Base-by-base conservation (phyloP, 345 rosid species). In the Excoecaria agallocha region DNA sequence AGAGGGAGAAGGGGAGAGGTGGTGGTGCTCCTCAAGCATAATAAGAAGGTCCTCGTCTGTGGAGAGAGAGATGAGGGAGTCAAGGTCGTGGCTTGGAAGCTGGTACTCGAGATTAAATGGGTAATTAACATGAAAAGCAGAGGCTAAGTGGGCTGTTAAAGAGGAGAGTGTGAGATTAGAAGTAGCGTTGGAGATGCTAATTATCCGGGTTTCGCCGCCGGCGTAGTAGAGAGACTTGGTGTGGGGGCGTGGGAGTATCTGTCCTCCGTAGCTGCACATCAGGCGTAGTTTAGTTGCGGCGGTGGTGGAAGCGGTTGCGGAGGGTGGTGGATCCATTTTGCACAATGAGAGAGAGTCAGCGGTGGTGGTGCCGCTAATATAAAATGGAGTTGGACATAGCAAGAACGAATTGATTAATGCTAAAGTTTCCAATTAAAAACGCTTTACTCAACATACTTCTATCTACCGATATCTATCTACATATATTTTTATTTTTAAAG, bases 251-350 rank as follows among this genome's bases (percentile, higher is more conserved):
- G 88, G 79, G 70, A 78, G 63, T 72, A 93, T 84, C 54, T 71
- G 87, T 59, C 98, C 96, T 49, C 92, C 94, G 80, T 90, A 87
- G 83, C 96, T 88, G 80, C 94, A 89, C 98, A 93, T 91, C 49
- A 93, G 84, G 1, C 93, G 90, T 57, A 91, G 73, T 78, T 89
- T 93, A 1, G 67, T 19, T 39, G 69, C 4, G 25, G 78, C 2
- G 1, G 79, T 0, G 6, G 71, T 16, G 13, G 72, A 12, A 52
- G 43, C 30, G 58, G 71, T 11, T 75, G 49, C 10, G 72, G 63
- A 13, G 72, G 52, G 41, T 7, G 69, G 68, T 4, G 56, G 68
- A 41, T 64, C 68, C 68, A 64, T 64, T 38, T 55, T 3, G 74
- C 56, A 30, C 30, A 30, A 30, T 30, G 30, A 30, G 30, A 30